phyloP scores from a whole-genome alignment of 768 basidiomycete species.

The Pleurotus salmoneostramineus region DNA sequence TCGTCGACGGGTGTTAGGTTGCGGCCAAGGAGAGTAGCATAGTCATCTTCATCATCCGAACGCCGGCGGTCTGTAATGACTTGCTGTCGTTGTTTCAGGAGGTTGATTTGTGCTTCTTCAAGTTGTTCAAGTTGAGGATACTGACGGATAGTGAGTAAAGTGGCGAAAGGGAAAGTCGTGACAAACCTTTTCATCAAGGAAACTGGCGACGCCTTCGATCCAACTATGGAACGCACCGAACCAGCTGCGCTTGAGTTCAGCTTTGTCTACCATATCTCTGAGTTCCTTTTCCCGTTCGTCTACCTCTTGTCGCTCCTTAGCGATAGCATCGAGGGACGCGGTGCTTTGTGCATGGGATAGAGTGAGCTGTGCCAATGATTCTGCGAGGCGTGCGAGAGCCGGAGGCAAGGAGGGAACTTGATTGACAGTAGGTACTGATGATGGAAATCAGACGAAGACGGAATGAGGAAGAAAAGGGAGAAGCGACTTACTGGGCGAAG shows the following conservation, averaged over 20 bases:
- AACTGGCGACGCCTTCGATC: constrained; percentile 79
- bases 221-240: constrained; percentile 75
- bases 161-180: background rate
- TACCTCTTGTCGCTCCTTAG: constrained; percentile 59
- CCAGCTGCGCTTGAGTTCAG: constrained; percentile 81
- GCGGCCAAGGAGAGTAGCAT: constrained; percentile 60
- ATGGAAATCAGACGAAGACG: constrained; percentile 7
- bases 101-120: constrained; percentile 69
- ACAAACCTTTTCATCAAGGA: constrained; percentile 81
- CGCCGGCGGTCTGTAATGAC: constrained; percentile 65
- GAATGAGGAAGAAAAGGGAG: background rate
- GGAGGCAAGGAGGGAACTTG: constrained; percentile 62
- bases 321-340: constrained; percentile 49
- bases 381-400: constrained; percentile 57
- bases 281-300: constrained; percentile 69
- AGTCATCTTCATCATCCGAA: constrained; percentile 80
- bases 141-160: constrained; percentile 32
- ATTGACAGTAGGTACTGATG: constrained; percentile 60
- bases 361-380: constrained; percentile 55
- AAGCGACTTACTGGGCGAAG: constrained; percentile 56
- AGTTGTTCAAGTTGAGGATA: constrained; percentile 75
- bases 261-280: constrained; percentile 66
- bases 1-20: constrained; percentile 26
- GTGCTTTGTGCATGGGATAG: constrained; percentile 67
- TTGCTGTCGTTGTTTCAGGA: constrained; percentile 69